Evolutionary conservation across 345 rosid genomes (phyloP).

Genomic region (Aethionema arabicum): DNA sequence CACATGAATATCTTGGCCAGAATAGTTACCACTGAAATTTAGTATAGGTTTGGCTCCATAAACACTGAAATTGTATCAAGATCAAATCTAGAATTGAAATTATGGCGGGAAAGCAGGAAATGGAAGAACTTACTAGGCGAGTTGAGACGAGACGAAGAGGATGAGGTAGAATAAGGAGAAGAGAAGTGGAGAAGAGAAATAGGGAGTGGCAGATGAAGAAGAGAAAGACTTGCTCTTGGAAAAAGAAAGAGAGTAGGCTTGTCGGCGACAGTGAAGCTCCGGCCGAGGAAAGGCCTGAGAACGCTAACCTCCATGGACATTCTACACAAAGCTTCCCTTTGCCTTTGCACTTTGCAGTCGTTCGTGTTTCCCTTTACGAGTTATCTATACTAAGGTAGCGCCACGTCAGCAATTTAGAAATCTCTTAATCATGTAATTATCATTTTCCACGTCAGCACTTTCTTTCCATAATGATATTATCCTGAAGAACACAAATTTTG

Average conservation of each 20-base stretch:
- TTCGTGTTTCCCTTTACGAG: not conserved
- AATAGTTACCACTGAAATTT: too few species aligned
- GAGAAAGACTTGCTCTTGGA: slow-evolving; percentile 11
- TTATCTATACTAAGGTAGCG: slow-evolving; percentile 22
- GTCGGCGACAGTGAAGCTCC: slow-evolving; percentile 9
- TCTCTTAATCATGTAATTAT: too few species aligned
- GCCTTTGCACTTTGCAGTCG: not conserved
- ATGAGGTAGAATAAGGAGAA: slow-evolving; percentile 20
- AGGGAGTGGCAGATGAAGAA: slow-evolving; percentile 22
- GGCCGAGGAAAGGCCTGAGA: slow-evolving; percentile 26
- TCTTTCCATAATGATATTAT: too few species aligned
- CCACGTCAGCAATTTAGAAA: slow-evolving; percentile 8
- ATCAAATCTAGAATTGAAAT: not conserved
- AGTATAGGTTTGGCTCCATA: not conserved
- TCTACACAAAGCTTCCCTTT: slow-evolving; percentile 7
- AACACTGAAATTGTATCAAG: not conserved
- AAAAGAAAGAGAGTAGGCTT: not conserved
- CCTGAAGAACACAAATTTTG: too few species aligned
- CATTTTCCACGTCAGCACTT: too few species aligned
- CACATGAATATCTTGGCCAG: not conserved
- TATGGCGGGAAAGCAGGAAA: not conserved
- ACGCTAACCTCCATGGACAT: slow-evolving; percentile 37
- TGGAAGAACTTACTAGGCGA: slow-evolving; percentile 38
- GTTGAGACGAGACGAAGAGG: slow-evolving; percentile 27
- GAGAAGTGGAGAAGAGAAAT: slow-evolving; percentile 10